Evolutionary conservation across 306 rosid genomes (phyloP), one percentile per base, ranked within the genome.

Genomic region (Erythrophleum fordii): DNA sequence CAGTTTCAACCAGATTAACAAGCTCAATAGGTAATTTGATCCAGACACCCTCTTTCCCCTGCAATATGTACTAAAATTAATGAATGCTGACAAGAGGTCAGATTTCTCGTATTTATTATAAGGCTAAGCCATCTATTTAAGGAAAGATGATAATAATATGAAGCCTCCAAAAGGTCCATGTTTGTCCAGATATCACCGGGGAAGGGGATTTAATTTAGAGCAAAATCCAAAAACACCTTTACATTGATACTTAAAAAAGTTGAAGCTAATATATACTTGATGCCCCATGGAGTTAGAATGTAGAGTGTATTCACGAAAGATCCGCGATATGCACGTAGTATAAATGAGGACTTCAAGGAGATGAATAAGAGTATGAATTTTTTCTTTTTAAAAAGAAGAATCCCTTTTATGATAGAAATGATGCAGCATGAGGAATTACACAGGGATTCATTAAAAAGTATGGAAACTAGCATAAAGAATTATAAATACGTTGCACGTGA

Each of bases 31-130:
- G 91, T 59, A 86, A 62, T 77, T 88, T 86, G 82, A 86, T 88
- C 91, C 91, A 88, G 16, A 88, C 85, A 28, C 91, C 91, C 74
- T 77, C 77, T 77, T 83, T 86, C 31, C 91, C 83, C 89, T 88
- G 81, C 74, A 80, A 67, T 42, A 45, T 11, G 10, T 12, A 72
- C 44, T 26, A 55, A 76, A 42, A 56, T 80, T 52, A 72, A 34
- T 71, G 12, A 65, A 39, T 45, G 9, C 56, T 66, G 53, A 60
- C 31, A 6, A 66, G 65, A 11, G 23, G 25, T 23, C 17, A 58
- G 16, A 25, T 58, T 25, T 58, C 17, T 12, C 8, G 11, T 9
- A 58, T 11, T 58, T 17, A 11, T 25, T 58, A 25, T 7, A 58
- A 11, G 65, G 34, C 3, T 25, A 7, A 25, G 34, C 34, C 11